A percentile compares a stretch with the other conserved stretches of the same genome.
phyloP scores from a whole-genome alignment of 148 eudicot genomes.

The Cornus kousa region DNA sequence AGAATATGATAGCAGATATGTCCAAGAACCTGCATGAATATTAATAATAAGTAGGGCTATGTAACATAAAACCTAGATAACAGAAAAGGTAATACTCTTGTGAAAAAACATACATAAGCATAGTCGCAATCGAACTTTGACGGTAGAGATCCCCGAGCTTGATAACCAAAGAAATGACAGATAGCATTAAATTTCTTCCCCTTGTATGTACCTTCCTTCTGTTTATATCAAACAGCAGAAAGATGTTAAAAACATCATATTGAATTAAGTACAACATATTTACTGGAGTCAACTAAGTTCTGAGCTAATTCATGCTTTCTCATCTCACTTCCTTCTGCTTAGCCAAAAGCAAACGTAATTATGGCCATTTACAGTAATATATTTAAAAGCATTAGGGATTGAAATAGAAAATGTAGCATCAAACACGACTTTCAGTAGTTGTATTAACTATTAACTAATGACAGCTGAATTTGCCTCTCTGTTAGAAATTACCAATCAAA shows the following conservation, averaged over 20 bases:
- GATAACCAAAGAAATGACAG: conserved; percentile 88
- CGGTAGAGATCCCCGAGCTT: conserved; percentile 85
- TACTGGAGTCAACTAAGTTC: not conserved
- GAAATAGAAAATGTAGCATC: not conserved
- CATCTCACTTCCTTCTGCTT: not conserved
- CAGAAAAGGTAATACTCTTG: not conserved
- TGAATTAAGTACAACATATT: not conserved
- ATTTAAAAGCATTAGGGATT: not conserved
- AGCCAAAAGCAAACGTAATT: not conserved
- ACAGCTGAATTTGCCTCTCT: not conserved
- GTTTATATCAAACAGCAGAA: conserved; percentile 15
- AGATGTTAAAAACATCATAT: not conserved
- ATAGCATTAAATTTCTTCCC: conserved; percentile 89
- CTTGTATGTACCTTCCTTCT: conserved; percentile 88
- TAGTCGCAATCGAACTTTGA: conserved; percentile 86
- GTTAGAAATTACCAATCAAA: not conserved
- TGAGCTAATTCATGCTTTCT: not conserved
- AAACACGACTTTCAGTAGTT: not conserved
- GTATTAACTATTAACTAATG: too few species aligned
- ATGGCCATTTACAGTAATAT: not conserved
- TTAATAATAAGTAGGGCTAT: conserved; percentile 10
- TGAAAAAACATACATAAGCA: conserved; percentile 56
- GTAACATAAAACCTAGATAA: not conserved
- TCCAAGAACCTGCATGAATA: conserved; percentile 75
- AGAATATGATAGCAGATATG: conserved; percentile 89